Evolutionary conservation across 257 asterid species (phyloP).

Genomic region (Dorcoceras hygrometricum): DNA sequence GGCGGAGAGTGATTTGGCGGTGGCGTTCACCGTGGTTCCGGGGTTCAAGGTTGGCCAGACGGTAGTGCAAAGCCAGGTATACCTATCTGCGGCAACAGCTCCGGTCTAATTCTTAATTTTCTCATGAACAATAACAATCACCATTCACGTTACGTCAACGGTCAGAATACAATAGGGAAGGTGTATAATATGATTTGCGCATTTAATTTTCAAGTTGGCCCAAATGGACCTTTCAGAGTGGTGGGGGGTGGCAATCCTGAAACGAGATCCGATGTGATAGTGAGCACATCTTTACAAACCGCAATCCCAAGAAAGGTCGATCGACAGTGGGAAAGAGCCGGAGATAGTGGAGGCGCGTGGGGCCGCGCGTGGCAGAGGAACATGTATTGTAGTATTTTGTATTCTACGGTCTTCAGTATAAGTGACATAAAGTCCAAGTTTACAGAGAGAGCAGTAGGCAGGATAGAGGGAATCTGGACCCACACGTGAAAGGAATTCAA

Average conservation of each 20-base stretch:
- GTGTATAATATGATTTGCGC: background rate
- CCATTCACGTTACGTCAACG: background rate
- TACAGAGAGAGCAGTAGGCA: background rate
- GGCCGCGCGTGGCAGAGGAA: background rate
- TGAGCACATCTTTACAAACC: background rate
- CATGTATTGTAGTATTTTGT: background rate
- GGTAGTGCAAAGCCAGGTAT: slow-evolving; percentile 94
- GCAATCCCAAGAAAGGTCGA: background rate
- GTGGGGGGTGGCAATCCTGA: background rate
- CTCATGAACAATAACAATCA: too few species aligned
- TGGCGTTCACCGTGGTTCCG: slow-evolving; percentile 91
- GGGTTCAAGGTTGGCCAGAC: slow-evolving; percentile 74
- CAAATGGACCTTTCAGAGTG: background rate
- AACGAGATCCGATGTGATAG: background rate
- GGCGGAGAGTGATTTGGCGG: slow-evolving; percentile 47
- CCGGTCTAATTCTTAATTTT: slow-evolving; percentile 20
- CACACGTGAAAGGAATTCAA: background rate
- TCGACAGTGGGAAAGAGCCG: background rate
- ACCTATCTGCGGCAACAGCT: slow-evolving; percentile 40
- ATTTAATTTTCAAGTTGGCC: background rate
- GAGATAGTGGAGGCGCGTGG: background rate
- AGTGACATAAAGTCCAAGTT: background rate
- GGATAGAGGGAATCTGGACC: background rate
- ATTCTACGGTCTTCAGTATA: background rate
- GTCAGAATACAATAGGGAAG: background rate